Evolutionary conservation across 306 rosid species (phyloP), one percentile per base, ranked within the genome.

Genomic region (Prunus kanzakura): DNA sequence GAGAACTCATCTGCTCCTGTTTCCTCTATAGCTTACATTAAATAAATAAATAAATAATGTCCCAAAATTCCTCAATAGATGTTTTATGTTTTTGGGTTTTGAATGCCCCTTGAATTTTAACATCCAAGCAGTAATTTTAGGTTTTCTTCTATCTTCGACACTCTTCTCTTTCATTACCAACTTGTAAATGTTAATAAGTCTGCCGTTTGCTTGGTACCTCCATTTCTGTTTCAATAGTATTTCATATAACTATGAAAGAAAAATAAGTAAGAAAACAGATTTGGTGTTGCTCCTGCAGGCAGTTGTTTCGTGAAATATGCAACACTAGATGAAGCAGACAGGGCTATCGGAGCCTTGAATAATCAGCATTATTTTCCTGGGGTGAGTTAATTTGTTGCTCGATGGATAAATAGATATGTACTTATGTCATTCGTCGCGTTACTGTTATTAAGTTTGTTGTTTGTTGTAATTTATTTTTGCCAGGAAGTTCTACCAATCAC

Each of bases 261-360:
- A 66, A 54, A 69, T 54, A 68, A 76, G 74, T 60, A 77, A 66
- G 73, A 38, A 51, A 56, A 38, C 76, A 54, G 51, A 7, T 81
- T 54, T 81, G 61, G 68, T 27, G 60, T 77, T 84, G 63, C 83
- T 76, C 76, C 62, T 74, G 54, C 89, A 91, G 97, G 96, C 76
- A 88, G 90, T 78, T 94, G 97, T 85, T 94, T 92, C 64, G 97
- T 94, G 74, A 94, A 94, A 76, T 92, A 86, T 82, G 80, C 91
- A 70, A 86, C 90, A 18, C 18, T 80, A 20, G 81, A 86, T 84
- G 97, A 84, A 76, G 97, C 97, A 78, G 95, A 90, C 79, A 87
- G 84, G 80, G 96, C 95, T 18, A 89, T 90, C 52, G 81, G 85
- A 77, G 90, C 93, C 79, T 80, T 94, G 86, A 93, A 72, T 81